A percentile compares a stretch with the other conserved stretches of the same genome.
phyloP scores from a whole-genome alignment of 352 stramenopile genomes.

The Phytophthora lateralis region DNA sequence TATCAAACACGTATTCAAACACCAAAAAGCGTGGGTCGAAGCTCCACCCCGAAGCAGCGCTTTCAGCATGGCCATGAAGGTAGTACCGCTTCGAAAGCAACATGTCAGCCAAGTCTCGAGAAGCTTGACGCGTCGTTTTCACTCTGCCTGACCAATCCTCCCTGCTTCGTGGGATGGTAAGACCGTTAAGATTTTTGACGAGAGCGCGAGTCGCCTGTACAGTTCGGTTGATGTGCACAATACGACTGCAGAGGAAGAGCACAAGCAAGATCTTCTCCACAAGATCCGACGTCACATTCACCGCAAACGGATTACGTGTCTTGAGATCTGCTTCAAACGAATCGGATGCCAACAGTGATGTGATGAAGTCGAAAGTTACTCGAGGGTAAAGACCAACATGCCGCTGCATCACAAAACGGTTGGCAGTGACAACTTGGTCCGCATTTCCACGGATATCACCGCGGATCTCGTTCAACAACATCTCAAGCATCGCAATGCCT shows the following conservation, averaged over 20 bases:
- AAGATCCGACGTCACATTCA: conserved; percentile 34
- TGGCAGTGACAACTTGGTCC: conserved; percentile 23
- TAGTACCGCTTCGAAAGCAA: conserved; percentile 83
- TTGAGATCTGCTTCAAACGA: conserved; percentile 65
- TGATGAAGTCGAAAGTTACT: conserved; percentile 82
- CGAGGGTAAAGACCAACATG: conserved; percentile 62
- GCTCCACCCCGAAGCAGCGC: conserved; percentile 51
- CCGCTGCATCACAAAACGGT: conserved; percentile 67
- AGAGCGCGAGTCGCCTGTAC: conserved; percentile 54
- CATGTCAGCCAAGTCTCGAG: conserved; percentile 80
- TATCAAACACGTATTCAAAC: conserved; percentile 99
- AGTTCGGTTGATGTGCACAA: conserved; percentile 85
- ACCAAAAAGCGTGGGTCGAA: conserved; percentile 98
- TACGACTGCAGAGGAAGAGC: conserved; percentile 79
- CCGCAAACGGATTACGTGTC: conserved; percentile 70
- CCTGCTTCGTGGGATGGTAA: conserved; percentile 6
- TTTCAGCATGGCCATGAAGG: conserved; percentile 25
- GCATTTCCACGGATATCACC: conserved; percentile 30
- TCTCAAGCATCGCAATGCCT: conserved; percentile 59
- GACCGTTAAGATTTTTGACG: conserved; percentile 23
- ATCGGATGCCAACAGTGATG: conserved; percentile 67
- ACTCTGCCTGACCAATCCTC: conserved; percentile 37
- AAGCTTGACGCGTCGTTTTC: conserved; percentile 81
- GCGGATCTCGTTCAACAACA: conserved; percentile 53
- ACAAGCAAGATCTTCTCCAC: conserved; percentile 61